Percentiles rank a stretch among this genome's conserved stretches.
Conservation (phyloP, 768 basidiomycete species). For the Calocera viscosa region DNA sequence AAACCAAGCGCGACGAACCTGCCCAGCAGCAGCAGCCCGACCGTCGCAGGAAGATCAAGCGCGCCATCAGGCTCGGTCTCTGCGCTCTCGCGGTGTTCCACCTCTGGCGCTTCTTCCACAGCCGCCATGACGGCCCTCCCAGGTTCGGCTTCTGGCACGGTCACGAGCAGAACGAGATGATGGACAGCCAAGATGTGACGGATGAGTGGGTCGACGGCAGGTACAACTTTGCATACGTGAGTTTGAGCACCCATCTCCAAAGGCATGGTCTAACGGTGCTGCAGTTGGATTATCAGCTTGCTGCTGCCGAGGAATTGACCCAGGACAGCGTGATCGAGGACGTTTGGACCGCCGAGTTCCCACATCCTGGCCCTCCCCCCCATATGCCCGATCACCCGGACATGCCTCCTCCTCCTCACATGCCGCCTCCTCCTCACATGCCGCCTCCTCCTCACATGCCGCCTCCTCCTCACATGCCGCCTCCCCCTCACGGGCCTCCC, state of each 20-base stretch:
- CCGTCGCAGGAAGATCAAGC: not conserved
- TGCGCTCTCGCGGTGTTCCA: not conserved
- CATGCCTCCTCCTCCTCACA: too few species aligned
- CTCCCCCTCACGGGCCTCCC: not conserved
- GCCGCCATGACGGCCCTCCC: not conserved
- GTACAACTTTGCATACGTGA: slow-evolving; percentile 2
- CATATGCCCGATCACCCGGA: not conserved
- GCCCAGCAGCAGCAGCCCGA: not conserved
- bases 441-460: too few species aligned
- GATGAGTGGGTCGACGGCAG: slow-evolving; percentile 1
- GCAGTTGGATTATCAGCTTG: not conserved
- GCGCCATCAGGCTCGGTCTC: not conserved
- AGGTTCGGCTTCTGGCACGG: slow-evolving; percentile 6
- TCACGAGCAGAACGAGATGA: not conserved
- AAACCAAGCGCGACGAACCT: not conserved
- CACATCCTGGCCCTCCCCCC: not conserved
- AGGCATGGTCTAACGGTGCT: not conserved
- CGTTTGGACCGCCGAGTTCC: not conserved
- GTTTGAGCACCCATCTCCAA: not conserved
- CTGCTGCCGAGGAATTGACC: not conserved
- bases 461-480: not conserved
- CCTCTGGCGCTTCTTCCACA: not conserved
- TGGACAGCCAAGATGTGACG: not conserved
- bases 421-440: too few species aligned
- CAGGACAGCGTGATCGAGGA: not conserved